Percentiles rank a stretch among this genome's conserved stretches.
Evolutionary conservation across 2,329 filamentous ascomycete species (phyloP).

Genomic region (Fusarium brachygibbosum): DNA sequence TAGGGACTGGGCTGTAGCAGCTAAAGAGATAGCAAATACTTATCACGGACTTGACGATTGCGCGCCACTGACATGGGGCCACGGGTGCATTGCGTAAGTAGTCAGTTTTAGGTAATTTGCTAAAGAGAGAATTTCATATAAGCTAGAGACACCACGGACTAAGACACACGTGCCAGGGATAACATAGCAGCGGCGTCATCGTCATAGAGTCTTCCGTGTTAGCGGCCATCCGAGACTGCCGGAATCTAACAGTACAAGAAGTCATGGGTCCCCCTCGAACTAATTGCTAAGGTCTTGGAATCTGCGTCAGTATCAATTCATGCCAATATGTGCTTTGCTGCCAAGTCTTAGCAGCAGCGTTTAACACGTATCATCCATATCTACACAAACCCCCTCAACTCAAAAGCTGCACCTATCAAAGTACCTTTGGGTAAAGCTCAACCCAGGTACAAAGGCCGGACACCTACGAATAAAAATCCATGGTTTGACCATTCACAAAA

Average conservation of each 20-base stretch:
- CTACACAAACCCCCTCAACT: neutral
- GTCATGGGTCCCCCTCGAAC: neutral
- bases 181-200: conserved; percentile 1
- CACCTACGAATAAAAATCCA: neutral
- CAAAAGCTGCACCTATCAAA: neutral
- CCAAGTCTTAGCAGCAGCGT: conserved; percentile 6
- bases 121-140: neutral
- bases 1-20: neutral
- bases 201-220: conserved; percentile 4
- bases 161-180: neutral
- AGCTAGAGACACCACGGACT: conserved; percentile 10
- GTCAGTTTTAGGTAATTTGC: neutral
- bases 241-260: conserved; percentile 4
- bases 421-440: neutral
- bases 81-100: conserved; percentile 21
- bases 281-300: neutral
- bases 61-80: conserved; percentile 25
- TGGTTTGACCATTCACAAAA: neutral
- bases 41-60: conserved; percentile 17
- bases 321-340: neutral
- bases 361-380: conserved; percentile 5
- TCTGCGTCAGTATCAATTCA: neutral
- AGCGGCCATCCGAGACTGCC: conserved; percentile 1
- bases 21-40: neutral
- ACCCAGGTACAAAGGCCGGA: neutral